Conservation (phyloP, 257 asterid genomes). For the Solanum bulbocastanum region DNA sequence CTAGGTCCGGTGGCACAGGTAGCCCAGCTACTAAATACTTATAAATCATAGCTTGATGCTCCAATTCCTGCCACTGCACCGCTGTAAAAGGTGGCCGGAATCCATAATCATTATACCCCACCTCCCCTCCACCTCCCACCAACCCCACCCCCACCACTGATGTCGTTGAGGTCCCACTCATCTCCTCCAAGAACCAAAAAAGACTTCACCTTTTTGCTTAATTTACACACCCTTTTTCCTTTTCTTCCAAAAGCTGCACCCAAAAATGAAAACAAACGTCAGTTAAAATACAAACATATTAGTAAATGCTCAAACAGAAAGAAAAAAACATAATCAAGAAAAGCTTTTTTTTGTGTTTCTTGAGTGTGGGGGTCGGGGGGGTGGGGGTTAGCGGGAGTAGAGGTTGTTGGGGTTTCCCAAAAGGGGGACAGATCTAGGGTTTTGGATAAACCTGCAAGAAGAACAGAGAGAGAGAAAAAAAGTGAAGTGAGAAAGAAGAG, state of each 20-base stretch:
- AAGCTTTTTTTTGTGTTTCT: neutral
- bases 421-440: constrained; percentile 84
- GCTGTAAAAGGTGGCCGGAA: constrained; percentile 79
- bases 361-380: neutral
- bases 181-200: constrained; percentile 6
- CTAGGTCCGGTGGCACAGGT: constrained; percentile 85
- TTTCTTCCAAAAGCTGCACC: constrained; percentile 29
- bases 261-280: constrained; percentile 10
- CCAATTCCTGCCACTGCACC: constrained; percentile 96
- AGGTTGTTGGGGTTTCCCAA: constrained; percentile 1
- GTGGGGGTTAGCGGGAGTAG: neutral
- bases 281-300: neutral
- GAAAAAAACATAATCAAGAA: neutral
- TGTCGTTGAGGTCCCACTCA: constrained; percentile 55
- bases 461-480: constrained; percentile 9
- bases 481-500: constrained; percentile 1
- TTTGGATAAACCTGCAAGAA: constrained; percentile 44
- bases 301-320: neutral
- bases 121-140: constrained; percentile 26
- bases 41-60: constrained; percentile 94
- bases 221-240: constrained; percentile 9
- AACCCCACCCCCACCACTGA: constrained; percentile 19
- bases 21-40: constrained; percentile 83
- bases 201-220: neutral
- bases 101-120: constrained; percentile 38